These are phyloP conservation scores for Neonectria ditissima DNA, from an alignment of 2,329 filamentous ascomycete species.

Conservation along the genomic window DNA sequence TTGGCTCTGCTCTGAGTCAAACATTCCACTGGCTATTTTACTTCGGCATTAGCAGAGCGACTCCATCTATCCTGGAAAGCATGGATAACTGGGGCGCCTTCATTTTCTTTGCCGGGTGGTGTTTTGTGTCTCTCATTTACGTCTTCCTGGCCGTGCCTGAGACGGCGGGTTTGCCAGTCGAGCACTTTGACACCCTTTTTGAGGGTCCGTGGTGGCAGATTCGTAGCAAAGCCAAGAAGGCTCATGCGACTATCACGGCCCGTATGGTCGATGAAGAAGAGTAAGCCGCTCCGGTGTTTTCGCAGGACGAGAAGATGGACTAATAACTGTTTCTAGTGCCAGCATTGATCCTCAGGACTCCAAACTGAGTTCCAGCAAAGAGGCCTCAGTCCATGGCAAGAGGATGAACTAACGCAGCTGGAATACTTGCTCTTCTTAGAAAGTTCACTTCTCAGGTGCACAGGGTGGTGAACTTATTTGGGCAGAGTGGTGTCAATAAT, in stretches of 20 bases:
- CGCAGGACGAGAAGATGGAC: not conserved
- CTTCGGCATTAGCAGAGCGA: slow-evolving; percentile 51
- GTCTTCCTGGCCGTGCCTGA: slow-evolving; percentile 55
- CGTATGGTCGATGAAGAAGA: slow-evolving; percentile 23
- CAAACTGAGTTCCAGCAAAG: not conserved
- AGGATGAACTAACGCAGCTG: not conserved
- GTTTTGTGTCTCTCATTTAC: slow-evolving; percentile 50
- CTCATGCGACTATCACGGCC: slow-evolving; percentile 14
- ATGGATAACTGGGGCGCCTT: slow-evolving; percentile 57
- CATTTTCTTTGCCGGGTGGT: slow-evolving; percentile 52
- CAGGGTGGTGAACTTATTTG: no score
- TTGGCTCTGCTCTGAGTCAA: slow-evolving; percentile 39
- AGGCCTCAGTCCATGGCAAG: not conserved
- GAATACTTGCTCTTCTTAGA: not conserved
- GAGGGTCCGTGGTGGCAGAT: slow-evolving; percentile 40
- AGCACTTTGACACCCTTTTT: slow-evolving; percentile 54
- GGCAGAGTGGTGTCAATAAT: no score
- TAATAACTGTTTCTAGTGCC: not conserved
- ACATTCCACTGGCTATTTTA: slow-evolving; percentile 51
- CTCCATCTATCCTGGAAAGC: slow-evolving; percentile 48
- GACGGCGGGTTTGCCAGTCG: slow-evolving; percentile 51
- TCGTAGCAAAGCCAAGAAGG: slow-evolving; percentile 27
- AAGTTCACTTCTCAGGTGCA: not conserved
- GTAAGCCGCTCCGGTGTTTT: not conserved
- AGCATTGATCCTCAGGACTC: slow-evolving; percentile 15